Base-by-base conservation (phyloP, 768 basidiomycete genomes). In the Boletus pseudo-olivaceus region DNA sequence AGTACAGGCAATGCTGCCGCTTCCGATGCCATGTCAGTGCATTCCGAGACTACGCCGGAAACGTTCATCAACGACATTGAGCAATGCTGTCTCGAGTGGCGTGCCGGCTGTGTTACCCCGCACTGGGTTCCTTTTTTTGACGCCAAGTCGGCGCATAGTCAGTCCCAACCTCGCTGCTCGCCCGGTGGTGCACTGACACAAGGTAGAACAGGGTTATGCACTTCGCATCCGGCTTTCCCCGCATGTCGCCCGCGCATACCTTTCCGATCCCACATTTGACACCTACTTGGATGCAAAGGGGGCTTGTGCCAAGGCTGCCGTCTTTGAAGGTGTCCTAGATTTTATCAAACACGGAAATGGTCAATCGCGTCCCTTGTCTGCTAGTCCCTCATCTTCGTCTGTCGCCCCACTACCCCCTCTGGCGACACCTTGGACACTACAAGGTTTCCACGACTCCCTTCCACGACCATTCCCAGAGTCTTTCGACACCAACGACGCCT, bases 391-490 rank as follows among this genome's bases (percentile, higher is more conserved):
- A 10, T 15, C 41, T 34, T 29, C 44, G 20, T 50, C 52, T 29
- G 50, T 56, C 29, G 7, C 26, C 17, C 54, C 59, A 10, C 55
- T 49, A 2, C 38, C 51, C 4, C 49, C 49, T 26, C 49, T 54
- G 35, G 62, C 52, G 20, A 53, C 57, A 17, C 68, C 71, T 3
- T 67, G 76, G 39, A 74, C 77, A 0, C 67, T 89, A 1, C 83
- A 84, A 55, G 67, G 68, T 1, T 88, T 83, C 66, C 85, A 79
- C 60, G 84, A 85, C n/a, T 66, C 79, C 14, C 77, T 90, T 42
- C 85, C 87, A 1, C 76, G 77, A 42, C 87, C 85, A 1, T 79
- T 87, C 48, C 81, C 83, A 0, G 82, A 85, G 54, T 61, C 72
- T 11, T 73, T 85, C 10, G 75, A 73, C 1, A 72, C 12, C 7